Percentiles rank a stretch among this genome's conserved stretches.
phyloP scores from a whole-genome alignment of 805 yeast species.

The Wickerhamiella brachini region DNA sequence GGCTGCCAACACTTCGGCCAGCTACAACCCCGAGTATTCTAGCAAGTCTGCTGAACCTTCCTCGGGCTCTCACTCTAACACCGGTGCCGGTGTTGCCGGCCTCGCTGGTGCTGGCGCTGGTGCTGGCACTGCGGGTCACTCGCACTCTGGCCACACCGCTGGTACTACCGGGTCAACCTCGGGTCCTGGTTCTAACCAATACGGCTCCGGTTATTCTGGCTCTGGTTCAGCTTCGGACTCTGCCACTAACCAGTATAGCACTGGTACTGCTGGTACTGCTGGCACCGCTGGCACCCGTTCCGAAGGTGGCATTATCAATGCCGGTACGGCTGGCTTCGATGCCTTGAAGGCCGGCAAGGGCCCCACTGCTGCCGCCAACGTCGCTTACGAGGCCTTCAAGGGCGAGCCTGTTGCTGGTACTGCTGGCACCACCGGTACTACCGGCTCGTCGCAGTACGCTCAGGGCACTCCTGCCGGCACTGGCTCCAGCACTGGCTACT shows the following conservation, averaged over 20 bases:
- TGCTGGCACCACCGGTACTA: neutral
- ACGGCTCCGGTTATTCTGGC: too few species aligned
- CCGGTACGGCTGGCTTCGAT: neutral
- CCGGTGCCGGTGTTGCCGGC: neutral
- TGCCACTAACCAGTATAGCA: constrained; percentile 3
- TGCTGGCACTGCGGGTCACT: neutral
- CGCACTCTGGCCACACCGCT: constrained; percentile 2
- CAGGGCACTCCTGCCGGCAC: neutral
- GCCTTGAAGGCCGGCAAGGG: neutral
- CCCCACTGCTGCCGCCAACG: constrained; percentile 1
- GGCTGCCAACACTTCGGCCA: constrained; percentile 22
- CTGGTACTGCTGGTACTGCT: constrained; percentile 7
- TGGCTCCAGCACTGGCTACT: neutral
- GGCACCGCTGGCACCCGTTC: constrained; percentile 7
- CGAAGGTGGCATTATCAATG: constrained; percentile 11
- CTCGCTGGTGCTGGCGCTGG: neutral
- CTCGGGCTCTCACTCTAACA: constrained; percentile 2
- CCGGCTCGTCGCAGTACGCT: neutral
- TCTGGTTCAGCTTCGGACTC: neutral
- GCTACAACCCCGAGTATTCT: constrained; percentile 22
- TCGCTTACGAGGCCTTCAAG: neutral
- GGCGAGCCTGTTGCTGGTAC: neutral
- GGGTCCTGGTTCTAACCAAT: constrained; percentile 7
- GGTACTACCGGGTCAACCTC: constrained; percentile 12
- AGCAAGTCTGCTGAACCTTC: neutral